Evolutionary conservation across 352 stramenopile species (phyloP), one percentile per base, ranked within the genome.

Genomic region (Phytopythium vexans): DNA sequence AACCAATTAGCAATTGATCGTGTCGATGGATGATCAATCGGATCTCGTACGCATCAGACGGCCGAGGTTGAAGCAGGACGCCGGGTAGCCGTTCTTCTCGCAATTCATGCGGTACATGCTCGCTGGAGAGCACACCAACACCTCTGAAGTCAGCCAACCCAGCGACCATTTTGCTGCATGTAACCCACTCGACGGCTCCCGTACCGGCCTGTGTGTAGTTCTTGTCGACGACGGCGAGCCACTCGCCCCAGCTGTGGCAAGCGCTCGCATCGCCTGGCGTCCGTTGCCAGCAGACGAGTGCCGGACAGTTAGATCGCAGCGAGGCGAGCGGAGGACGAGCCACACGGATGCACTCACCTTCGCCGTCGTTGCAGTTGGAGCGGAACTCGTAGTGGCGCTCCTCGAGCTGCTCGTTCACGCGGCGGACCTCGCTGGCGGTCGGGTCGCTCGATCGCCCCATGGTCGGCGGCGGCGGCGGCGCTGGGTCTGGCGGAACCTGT

Each of bases 381-480:
- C 80, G 74, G 61, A 95, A 95, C 66, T 95, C 85, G 56, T 93
- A 93, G 63, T 90, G 80, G 16, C 85, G 85, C 57, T 93, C 76
- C 66, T 91, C 81, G 44, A 95, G 67, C 54, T 92, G 77, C 58
- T 93, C 64, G 64, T 95, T 95, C 53, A 95, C 72, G 50, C 78
- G 82, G 50, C 74, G 59, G 34, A 92, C 77, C 47, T 95, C 85
- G n/a, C 65, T 64, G 15, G 68, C 65, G 54, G 64, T 86, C 47
- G 42, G 58, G 50, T 90, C 72, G 53, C 37, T 82, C 3, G 56
- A 45, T 44, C 65, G 45, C 34, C 72, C 72, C 72, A 82, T 82
- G 15, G 35, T 47, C 41, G 2, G 21, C 21, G 31, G 40, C 40
- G n/a, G 40, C 40, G n/a, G 40, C 40, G 21, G 21, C 21, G 21